Percentiles rank a stretch among this genome's conserved stretches.
Conservation (phyloP, 306 rosid species). For the Oemleria cerasiformis region DNA sequence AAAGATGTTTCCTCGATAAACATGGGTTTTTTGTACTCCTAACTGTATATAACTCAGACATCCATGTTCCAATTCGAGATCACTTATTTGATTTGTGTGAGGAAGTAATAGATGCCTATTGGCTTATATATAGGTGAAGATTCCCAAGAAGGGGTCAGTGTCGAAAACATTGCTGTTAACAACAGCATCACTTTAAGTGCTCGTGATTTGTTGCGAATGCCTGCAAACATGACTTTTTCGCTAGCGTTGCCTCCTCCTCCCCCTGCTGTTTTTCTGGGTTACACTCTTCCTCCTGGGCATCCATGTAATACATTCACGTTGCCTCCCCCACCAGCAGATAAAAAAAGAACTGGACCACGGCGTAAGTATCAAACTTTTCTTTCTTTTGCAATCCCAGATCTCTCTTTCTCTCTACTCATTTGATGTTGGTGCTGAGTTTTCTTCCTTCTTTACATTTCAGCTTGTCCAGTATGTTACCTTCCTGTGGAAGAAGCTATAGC, state of each 20-base stretch:
- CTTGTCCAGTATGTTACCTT: conserved; percentile 96
- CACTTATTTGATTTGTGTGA: conserved; percentile 8
- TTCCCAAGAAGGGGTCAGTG: conserved; percentile 22
- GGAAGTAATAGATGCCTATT: conserved; percentile 25
- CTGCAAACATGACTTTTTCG: conserved; percentile 21
- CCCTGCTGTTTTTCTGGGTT: conserved; percentile 68
- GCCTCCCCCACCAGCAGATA: conserved; percentile 96
- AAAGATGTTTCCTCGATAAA: background rate
- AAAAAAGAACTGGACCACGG: conserved; percentile 81
- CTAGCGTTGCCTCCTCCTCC: conserved; percentile 55
- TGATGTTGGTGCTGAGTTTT: conserved; percentile 21
- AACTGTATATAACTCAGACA: background rate
- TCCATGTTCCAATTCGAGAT: background rate
- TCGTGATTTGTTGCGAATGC: conserved; percentile 19
- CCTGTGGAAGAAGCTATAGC: conserved; percentile 86
- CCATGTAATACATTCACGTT: conserved; percentile 73
- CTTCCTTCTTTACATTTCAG: conserved; percentile 43
- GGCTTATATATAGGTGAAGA: conserved; percentile 59
- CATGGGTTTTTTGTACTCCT: background rate
- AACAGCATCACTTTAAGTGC: conserved; percentile 28
- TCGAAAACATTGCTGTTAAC: conserved; percentile 34
- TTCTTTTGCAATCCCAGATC: background rate
- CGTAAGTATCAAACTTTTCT: conserved; percentile 51
- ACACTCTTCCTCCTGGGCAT: conserved; percentile 80
- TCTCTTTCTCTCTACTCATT: background rate